A percentile compares a stretch with the other conserved stretches of the same genome.
Evolutionary conservation across 768 basidiomycete genomes (phyloP).

Genomic region (Podaxis carcinomalis): DNA sequence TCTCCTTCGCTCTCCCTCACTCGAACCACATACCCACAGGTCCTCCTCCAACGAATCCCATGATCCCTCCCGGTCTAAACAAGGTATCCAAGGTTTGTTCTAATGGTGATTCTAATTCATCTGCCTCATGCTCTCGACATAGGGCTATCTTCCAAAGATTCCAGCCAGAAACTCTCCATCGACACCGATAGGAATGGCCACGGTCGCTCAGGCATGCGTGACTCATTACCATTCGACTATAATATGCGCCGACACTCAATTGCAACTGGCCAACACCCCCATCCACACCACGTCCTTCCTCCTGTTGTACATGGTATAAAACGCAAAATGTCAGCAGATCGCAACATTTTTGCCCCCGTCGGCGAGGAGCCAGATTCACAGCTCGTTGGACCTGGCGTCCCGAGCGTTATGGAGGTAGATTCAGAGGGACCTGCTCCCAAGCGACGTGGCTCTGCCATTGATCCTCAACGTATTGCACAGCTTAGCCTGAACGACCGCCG

Average conservation of each 20-base stretch:
- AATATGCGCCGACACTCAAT: constrained; percentile 72
- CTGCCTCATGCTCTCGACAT: constrained; percentile 3
- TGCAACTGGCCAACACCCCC: constrained; percentile 49
- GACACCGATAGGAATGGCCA: constrained; percentile 8
- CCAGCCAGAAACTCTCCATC: constrained; percentile 14
- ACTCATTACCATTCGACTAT: constrained; percentile 57
- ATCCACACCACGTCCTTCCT: constrained; percentile 33
- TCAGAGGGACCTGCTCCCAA: constrained; percentile 70
- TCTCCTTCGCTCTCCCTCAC: constrained; percentile 54
- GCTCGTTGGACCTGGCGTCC: constrained; percentile 63
- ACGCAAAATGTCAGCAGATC: constrained; percentile 79
- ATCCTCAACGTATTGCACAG: constrained; percentile 71
- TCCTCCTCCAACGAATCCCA: constrained; percentile 22
- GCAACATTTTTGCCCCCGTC: constrained; percentile 42
- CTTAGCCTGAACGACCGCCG: constrained; percentile 76
- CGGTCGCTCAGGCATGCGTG: constrained; percentile 26
- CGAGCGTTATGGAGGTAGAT: constrained; percentile 55
- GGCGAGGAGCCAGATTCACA: constrained; percentile 65
- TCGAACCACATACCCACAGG: constrained; percentile 34
- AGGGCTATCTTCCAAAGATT: constrained; percentile 13
- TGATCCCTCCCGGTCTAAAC: constrained; percentile 22
- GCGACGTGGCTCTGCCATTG: constrained; percentile 79
- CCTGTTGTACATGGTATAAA: constrained; percentile 60
- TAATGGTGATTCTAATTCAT: not conserved
- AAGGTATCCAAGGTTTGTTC: constrained; percentile 19